Conservation (phyloP, 768 basidiomycete genomes). For the Calocybe cyanea region DNA sequence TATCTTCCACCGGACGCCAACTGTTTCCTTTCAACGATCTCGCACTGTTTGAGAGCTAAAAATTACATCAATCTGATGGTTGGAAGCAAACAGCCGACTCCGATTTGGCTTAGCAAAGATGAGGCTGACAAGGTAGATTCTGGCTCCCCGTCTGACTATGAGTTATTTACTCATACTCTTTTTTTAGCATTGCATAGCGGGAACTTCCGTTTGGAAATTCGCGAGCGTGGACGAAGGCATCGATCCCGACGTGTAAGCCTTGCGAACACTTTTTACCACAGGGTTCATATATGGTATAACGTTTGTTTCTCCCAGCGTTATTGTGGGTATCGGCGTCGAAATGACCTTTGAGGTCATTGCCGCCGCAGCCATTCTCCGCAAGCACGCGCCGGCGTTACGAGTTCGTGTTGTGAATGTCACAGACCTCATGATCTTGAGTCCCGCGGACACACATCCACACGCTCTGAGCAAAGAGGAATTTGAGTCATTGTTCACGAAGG, state of each 20-base stretch:
- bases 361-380: slow-evolving; percentile 75
- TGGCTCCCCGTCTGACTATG: neutral
- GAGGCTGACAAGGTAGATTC: slow-evolving; percentile 61
- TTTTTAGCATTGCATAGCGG: slow-evolving; percentile 75
- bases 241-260: slow-evolving; percentile 63
- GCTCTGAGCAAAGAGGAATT: slow-evolving; percentile 61
- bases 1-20: slow-evolving; percentile 92
- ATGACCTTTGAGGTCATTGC: slow-evolving; percentile 87
- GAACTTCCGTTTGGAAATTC: slow-evolving; percentile 84
- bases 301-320: slow-evolving; percentile 45
- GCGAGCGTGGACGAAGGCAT: slow-evolving; percentile 71
- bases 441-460: slow-evolving; percentile 72
- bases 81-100: slow-evolving; percentile 80
- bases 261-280: neutral
- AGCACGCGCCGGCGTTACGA: slow-evolving; percentile 65
- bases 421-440: slow-evolving; percentile 80
- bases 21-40: slow-evolving; percentile 76
- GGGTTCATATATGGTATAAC: neutral
- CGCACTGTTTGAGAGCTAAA: slow-evolving; percentile 80
- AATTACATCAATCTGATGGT: slow-evolving; percentile 89
- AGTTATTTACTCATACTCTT: neutral
- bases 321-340: slow-evolving; percentile 87
- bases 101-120: slow-evolving; percentile 73
- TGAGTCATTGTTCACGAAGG: slow-evolving; percentile 65
- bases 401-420: slow-evolving; percentile 88